These are phyloP conservation scores for Globisporangium sylvaticum DNA, from an alignment of 352 stramenopile genomes.

Conservation along the genomic window DNA sequence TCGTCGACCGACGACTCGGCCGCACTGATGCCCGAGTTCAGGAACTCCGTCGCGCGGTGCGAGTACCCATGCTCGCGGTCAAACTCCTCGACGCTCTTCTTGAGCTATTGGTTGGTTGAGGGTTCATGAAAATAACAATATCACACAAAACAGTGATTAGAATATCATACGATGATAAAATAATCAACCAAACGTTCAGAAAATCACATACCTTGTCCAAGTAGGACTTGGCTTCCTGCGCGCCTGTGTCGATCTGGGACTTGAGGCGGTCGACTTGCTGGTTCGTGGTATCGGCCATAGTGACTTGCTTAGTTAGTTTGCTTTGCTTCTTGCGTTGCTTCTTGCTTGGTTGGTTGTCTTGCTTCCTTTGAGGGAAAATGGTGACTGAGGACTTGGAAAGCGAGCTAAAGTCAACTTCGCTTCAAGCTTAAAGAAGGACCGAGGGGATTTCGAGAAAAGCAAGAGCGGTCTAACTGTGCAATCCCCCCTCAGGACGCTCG, in stretches of 20 bases:
- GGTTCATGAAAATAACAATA: not conserved
- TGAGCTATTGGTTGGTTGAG: not conserved
- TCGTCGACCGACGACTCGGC: not conserved
- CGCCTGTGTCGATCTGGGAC: not conserved
- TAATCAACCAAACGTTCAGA: not conserved
- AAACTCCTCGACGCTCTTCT: not conserved
- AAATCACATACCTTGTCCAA: not conserved
- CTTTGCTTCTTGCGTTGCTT: not conserved
- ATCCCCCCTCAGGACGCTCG: not conserved
- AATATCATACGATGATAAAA: not conserved
- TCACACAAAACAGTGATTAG: not conserved
- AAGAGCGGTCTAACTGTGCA: not conserved
- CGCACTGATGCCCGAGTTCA: not conserved
- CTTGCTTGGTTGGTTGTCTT: not conserved
- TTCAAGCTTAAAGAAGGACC: not conserved
- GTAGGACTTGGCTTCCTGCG: not conserved
- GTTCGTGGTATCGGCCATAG: not conserved
- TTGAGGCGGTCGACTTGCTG: not conserved
- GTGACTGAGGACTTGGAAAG: not conserved
- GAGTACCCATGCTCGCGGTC: not conserved
- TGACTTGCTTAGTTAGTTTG: not conserved
- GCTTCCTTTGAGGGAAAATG: not conserved
- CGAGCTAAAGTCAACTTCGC: not conserved
- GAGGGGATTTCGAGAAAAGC: not conserved
- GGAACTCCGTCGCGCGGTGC: not conserved